Base-by-base conservation (phyloP, 345 rosid genomes). In the Salix brachista region DNA sequence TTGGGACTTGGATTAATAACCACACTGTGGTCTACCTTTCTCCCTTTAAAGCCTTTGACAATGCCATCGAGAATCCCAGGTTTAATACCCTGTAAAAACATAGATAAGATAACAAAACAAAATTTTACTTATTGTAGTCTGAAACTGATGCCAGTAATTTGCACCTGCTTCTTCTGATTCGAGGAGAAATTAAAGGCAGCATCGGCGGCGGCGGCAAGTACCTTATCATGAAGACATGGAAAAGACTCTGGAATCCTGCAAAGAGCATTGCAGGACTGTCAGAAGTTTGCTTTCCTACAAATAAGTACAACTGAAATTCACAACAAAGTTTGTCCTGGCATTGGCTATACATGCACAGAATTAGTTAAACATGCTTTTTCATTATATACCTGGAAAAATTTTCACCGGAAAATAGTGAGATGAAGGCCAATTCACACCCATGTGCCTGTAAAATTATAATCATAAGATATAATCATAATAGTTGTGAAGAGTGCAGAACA, bases 391-490 rank as follows among this genome's bases (percentile, higher is more conserved):
- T 91, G 88, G 84, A 86, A 77, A 85, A 83, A 69, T 84, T 88
- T 85, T 89, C 89, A 50, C 74, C 80, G 19, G 91, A 80, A 36
- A 89, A 67, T 66, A 90, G 67, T 65, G 94, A 92, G 78, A 96
- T 69, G 79, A 90, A 83, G 61, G 94, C 92, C 82, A 89, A 83
- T 85, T 96, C 98, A 83, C 85, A 77, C 50, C 91, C 97, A 81
- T 88, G 90, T 65, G 86, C 88, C 99, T 93, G 82, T 65, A 80
- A 50, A 77, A 67, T 67, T 37, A 39, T 65, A 8, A 72, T 6
- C 5, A n/a, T 75, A 32, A 76, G 77, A 56, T 12, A 67, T 16
- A 60, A 28, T 58, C 54, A 67, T 44, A 14, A 13, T 50, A 32
- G 50, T 71, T 17, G 50, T 68, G 62, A 54, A 42, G 72, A 70